Evolutionary conservation across 805 yeast genomes (phyloP), one percentile per base, ranked within the genome.

Genomic region (Ogataea ganodermae): DNA sequence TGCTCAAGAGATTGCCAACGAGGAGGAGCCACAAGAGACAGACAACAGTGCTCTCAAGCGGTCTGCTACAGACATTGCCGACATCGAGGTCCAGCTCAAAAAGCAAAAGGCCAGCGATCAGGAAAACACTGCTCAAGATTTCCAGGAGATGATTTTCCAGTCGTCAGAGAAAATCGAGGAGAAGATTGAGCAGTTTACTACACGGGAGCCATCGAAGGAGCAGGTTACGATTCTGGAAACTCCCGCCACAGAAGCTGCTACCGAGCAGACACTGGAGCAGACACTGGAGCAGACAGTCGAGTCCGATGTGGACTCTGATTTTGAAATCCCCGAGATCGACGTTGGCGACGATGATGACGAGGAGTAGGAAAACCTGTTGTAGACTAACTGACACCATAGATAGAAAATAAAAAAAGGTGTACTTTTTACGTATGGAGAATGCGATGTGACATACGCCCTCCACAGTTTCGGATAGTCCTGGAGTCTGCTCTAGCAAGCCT

Each of bases 311-410:
- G 66, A 47, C 12, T 66, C 70, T 1, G 72, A 68, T 33, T 63
- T 68, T 46, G 72, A 67, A 46, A 66, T 68, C 35, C 72, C 72
- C 1, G 68, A 59, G 43, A 68, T 68, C 37, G 67, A 63, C 37
- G 60, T 60, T 6, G 63, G 58, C 16, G 67, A 65, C 30, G 66
- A 63, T 10, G 66, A 60, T 8, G 57, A 60, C 4, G 48, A 50
- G 20, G 39, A 36, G 36, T 33, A 37, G 17, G n/a, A 32, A 32
- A 16, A 24, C 26, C 31, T 20, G 10, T 14, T 21, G 43, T 40
- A 35, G 42, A 26, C 42, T 36, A 35, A 35, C 14, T 6, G 17
- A 35, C 26, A 21, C 31, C 22, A 13, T 16, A 13, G 38, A 26
- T 4, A 24, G 8, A 21, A 22, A 21, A 22, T 9, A 17, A 33